Conservation (phyloP, 371 early-diverging fungal genomes). For the Choanephora cucurbitarum region DNA sequence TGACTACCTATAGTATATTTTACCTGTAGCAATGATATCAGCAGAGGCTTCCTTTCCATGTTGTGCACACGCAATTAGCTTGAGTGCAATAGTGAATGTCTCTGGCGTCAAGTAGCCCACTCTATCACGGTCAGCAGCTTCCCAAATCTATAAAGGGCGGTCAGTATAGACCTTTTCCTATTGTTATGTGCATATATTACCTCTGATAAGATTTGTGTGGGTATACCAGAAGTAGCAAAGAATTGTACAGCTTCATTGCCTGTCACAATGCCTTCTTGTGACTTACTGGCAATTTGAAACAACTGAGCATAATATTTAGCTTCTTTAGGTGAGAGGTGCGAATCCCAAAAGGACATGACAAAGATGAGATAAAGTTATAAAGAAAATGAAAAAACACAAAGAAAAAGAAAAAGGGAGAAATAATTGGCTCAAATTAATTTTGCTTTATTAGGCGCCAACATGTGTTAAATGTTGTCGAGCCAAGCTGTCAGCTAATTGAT, state of each 20-base stretch:
- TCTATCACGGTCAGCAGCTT: conserved; percentile 34
- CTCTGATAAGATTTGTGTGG: conserved; percentile 71
- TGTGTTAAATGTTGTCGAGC: conserved; percentile 22
- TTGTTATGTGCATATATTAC: conserved; percentile 37
- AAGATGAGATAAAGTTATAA: conserved; percentile 1
- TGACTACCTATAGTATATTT: background rate
- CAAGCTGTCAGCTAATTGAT: conserved; percentile 22
- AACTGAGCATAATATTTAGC: conserved; percentile 62
- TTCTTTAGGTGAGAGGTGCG: conserved; percentile 68
- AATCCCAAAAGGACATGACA: conserved; percentile 38
- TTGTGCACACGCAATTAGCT: conserved; percentile 57
- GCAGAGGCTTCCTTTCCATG: conserved; percentile 56
- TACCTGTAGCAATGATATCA: conserved; percentile 43
- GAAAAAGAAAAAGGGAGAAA: conserved; percentile 7
- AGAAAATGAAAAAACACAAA: conserved; percentile 11
- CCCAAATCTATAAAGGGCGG: conserved; percentile 57
- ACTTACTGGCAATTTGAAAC: conserved; percentile 65
- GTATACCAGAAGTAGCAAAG: conserved; percentile 79
- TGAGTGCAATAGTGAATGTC: conserved; percentile 34
- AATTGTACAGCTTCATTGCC: conserved; percentile 82
- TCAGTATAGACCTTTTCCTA: background rate
- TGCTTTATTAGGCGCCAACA: conserved; percentile 21
- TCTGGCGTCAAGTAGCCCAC: conserved; percentile 34
- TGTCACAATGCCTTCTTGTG: conserved; percentile 67
- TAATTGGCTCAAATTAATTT: background rate